These are phyloP conservation scores for Vicia faba DNA, from an alignment of 306 rosid genomes.

Conservation along the genomic window DNA sequence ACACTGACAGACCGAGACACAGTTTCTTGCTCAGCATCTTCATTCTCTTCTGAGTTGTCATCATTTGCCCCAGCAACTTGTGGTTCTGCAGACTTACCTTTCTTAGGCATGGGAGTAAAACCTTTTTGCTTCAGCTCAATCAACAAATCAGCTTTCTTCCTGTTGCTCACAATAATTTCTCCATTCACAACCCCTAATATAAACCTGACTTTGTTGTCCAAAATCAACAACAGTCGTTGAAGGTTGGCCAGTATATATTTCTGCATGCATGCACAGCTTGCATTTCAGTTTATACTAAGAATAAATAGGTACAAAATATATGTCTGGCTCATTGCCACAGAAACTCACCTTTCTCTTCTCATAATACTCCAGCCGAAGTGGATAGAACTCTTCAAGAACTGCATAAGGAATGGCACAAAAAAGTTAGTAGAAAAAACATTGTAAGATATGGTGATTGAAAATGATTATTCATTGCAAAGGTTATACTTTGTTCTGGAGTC, in stretches of 20 bases:
- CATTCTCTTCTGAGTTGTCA: conserved; percentile 63
- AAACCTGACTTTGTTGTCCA: conserved; percentile 84
- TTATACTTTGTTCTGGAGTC: conserved; percentile 76
- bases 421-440: conserved; percentile 13
- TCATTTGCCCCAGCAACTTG: conserved; percentile 88
- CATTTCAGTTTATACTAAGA: conserved; percentile 24
- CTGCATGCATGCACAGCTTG: conserved; percentile 50
- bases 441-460: background rate
- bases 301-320: background rate
- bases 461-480: background rate
- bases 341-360: conserved; percentile 75
- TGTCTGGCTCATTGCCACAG: background rate
- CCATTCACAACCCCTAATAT: conserved; percentile 86
- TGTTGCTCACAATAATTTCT: conserved; percentile 77
- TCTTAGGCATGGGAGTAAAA: conserved; percentile 85
- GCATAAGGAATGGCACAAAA: conserved; percentile 37
- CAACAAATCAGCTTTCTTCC: conserved; percentile 76
- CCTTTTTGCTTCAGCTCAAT: conserved; percentile 83
- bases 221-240: conserved; percentile 61
- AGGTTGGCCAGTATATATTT: conserved; percentile 59
- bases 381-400: conserved; percentile 86
- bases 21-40: conserved; percentile 58
- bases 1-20: conserved; percentile 37
- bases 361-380: conserved; percentile 66
- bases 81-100: conserved; percentile 75